These are phyloP conservation scores for Tolypocladium pustulatum DNA, from an alignment of 2,329 filamentous ascomycete genomes.

Conservation along the genomic window DNA sequence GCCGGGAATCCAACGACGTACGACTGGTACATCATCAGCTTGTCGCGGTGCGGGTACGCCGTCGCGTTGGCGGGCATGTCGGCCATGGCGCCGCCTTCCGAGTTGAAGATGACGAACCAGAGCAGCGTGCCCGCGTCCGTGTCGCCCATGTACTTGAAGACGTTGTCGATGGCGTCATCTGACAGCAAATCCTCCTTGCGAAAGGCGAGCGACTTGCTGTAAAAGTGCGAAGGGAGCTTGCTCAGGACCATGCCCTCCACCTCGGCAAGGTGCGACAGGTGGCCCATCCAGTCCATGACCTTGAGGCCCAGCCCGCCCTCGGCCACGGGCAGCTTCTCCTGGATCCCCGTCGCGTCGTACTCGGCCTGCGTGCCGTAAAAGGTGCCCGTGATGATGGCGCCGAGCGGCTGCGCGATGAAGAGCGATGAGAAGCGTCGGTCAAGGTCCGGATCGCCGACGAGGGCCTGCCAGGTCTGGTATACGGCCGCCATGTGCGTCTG, in stretches of 20 bases:
- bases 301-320: conserved; percentile 30
- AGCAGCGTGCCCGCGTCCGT: conserved; percentile 38
- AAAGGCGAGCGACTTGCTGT: conserved; percentile 47
- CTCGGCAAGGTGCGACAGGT: conserved; percentile 42
- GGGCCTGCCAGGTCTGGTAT: conserved; percentile 47
- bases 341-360: conserved; percentile 40
- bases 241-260: conserved; percentile 34
- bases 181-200: conserved; percentile 34
- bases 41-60: conserved; percentile 53
- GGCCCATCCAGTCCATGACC: conserved; percentile 52
- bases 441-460: conserved; percentile 42
- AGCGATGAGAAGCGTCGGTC: conserved; percentile 48
- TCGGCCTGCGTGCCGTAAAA: conserved; percentile 51
- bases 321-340: conserved; percentile 29
- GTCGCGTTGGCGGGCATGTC: conserved; percentile 46
- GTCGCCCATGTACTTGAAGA: conserved; percentile 44
- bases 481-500: conserved; percentile 35
- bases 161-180: conserved; percentile 27
- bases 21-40: conserved; percentile 52
- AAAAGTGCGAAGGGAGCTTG: conserved; percentile 40
- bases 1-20: conserved; percentile 40
- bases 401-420: conserved; percentile 42
- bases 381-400: conserved; percentile 46
- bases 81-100: conserved; percentile 47
- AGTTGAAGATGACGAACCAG: conserved; percentile 55